phyloP scores from a whole-genome alignment of 1,284 basidiomycete species.

The Marasmius sp. region DNA sequence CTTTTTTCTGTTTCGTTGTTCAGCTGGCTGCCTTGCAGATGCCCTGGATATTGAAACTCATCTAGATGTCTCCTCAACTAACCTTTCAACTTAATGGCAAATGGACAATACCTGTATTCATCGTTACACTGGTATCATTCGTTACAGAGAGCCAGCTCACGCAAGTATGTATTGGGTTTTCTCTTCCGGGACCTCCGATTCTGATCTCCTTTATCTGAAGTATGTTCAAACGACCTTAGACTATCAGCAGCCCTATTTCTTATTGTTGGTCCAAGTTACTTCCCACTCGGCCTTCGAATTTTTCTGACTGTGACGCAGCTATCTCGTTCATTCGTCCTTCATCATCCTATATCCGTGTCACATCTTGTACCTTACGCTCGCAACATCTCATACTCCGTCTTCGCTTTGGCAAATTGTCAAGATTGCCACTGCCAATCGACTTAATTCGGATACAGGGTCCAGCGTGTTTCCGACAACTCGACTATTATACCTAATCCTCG shows the following conservation, averaged over 20 bases:
- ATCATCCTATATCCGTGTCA: conserved; percentile 71
- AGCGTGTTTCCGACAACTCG: conserved; percentile 42
- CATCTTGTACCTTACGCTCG: conserved; percentile 55
- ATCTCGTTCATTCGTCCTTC: conserved; percentile 74
- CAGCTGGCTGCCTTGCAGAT: background rate
- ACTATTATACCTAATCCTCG: conserved; percentile 44
- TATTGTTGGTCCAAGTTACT: conserved; percentile 54
- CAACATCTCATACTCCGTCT: conserved; percentile 43
- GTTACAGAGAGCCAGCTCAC: conserved; percentile 70
- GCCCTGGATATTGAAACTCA: background rate
- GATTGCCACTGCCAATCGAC: conserved; percentile 52
- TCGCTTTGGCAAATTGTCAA: conserved; percentile 50
- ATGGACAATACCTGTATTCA: conserved; percentile 51
- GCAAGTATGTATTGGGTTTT: conserved; percentile 46
- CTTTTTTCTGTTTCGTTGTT: background rate
- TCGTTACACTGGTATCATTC: conserved; percentile 57
- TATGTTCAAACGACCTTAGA: conserved; percentile 72
- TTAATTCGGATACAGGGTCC: conserved; percentile 32
- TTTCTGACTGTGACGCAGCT: conserved; percentile 43
- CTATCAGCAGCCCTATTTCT: conserved; percentile 75
- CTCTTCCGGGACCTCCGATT: background rate
- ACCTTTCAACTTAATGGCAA: conserved; percentile 29
- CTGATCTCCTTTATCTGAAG: conserved; percentile 22
- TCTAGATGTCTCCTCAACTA: conserved; percentile 4
- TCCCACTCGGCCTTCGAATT: background rate